A percentile compares a stretch with the other conserved stretches of the same genome.
phyloP scores from a whole-genome alignment of 129 eudicot genomes.

The Heracleum sosnowskyi region DNA sequence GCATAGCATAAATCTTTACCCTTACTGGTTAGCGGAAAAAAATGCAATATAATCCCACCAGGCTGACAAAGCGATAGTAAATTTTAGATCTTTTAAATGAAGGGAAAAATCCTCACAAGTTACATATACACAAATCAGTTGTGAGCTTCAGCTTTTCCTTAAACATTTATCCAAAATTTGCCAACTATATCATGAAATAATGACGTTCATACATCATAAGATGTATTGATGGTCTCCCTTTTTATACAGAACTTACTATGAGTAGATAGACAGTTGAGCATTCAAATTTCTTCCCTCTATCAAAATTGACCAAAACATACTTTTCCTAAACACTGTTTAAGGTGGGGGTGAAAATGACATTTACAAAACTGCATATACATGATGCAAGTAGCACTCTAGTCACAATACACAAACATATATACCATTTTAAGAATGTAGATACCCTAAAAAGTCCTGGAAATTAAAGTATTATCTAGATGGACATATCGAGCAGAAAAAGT shows the following conservation, averaged over 20 bases:
- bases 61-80: background rate
- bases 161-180: background rate
- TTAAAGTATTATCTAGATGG: background rate
- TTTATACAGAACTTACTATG: background rate
- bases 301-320: background rate
- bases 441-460: background rate
- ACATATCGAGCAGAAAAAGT: background rate
- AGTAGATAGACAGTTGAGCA: background rate
- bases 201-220: background rate
- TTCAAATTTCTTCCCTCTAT: background rate
- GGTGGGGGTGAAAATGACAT: background rate
- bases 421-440: background rate
- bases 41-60: background rate
- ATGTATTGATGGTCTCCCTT: background rate
- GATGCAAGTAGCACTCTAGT: background rate
- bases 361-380: background rate
- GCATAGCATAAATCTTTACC: background rate
- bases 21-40: background rate
- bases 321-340: background rate
- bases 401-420: background rate
- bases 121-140: background rate
- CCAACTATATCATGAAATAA: background rate
- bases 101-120: background rate
- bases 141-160: background rate
- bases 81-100: background rate